Evolutionary conservation across 2,329 filamentous ascomycete species (phyloP).

Genomic region (Fusarium buharicum): DNA sequence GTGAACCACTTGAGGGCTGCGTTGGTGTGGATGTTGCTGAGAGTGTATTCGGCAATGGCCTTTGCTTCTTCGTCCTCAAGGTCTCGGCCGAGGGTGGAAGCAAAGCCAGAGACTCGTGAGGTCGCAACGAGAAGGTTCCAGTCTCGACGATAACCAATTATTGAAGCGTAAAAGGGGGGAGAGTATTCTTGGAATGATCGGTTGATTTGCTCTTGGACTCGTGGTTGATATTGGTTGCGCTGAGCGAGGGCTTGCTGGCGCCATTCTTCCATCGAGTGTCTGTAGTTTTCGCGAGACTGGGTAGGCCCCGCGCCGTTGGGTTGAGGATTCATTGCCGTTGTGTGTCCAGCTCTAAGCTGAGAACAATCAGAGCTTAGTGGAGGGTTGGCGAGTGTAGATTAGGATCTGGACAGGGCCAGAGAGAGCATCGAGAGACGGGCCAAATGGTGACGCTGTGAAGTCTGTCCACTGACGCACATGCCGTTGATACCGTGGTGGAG

Average conservation of each 20-base stretch:
- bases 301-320: constrained; percentile 26
- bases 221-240: constrained; percentile 46
- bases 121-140: constrained; percentile 47
- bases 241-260: constrained; percentile 45
- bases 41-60: constrained; percentile 50
- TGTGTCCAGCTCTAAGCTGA: background rate
- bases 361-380: constrained; percentile 7
- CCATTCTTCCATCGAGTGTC: constrained; percentile 48
- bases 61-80: constrained; percentile 52
- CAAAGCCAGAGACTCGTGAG: constrained; percentile 44
- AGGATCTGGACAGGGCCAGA: too few species aligned
- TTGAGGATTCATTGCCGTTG: constrained; percentile 33
- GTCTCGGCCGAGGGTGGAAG: constrained; percentile 45
- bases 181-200: constrained; percentile 49
- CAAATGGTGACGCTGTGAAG: constrained; percentile 42
- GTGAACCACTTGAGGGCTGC: constrained; percentile 45
- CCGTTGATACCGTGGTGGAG: constrained; percentile 3
- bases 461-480: constrained; percentile 28
- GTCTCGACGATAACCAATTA: constrained; percentile 45
- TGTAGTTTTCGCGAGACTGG: constrained; percentile 42
- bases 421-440: constrained; percentile 33
- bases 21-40: constrained; percentile 48
- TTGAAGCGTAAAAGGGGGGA: constrained; percentile 48
- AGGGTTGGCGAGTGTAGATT: too few species aligned
- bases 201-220: constrained; percentile 48